A percentile compares a stretch with the other conserved stretches of the same genome.
Evolutionary conservation across 805 yeast genomes (phyloP).

Genomic region (Metschnikowia arizonensis): DNA sequence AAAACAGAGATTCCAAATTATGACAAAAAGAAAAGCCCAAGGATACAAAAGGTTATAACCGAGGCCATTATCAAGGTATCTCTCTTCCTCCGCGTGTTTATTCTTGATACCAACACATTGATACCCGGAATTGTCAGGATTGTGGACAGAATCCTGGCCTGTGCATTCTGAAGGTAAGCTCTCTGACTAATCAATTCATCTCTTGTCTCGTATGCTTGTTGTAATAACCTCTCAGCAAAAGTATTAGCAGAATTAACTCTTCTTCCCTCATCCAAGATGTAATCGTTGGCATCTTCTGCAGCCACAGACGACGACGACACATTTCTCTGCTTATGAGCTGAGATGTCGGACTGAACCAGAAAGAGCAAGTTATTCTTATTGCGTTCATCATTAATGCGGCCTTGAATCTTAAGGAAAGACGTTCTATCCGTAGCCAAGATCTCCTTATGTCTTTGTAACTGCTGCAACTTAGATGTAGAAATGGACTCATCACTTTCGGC

Average conservation of each 20-base stretch:
- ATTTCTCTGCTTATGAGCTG: slow-evolving; percentile 51
- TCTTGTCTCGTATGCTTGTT: slow-evolving; percentile 85
- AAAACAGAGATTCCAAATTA: too few relatives aligned
- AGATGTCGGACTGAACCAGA: slow-evolving; percentile 76
- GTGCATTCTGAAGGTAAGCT: slow-evolving; percentile 57
- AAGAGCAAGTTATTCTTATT: slow-evolving; percentile 69
- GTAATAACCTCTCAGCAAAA: slow-evolving; percentile 72
- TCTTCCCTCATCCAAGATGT: slow-evolving; percentile 71
- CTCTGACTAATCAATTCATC: slow-evolving; percentile 80
- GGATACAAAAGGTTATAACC: slow-evolving; percentile 67
- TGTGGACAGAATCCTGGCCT: slow-evolving; percentile 55
- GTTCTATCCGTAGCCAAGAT: slow-evolving; percentile 63
- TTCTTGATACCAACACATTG: slow-evolving; percentile 66
- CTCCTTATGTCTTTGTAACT: slow-evolving; percentile 78
- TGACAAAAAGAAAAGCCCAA: slow-evolving; percentile 52
- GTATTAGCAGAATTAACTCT: slow-evolving; percentile 70
- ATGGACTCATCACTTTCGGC: slow-evolving; percentile 50
- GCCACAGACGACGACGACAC: slow-evolving; percentile 16
- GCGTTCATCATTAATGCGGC: slow-evolving; percentile 65
- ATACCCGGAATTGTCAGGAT: slow-evolving; percentile 79
- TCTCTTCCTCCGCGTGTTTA: slow-evolving; percentile 83
- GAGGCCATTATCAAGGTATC: slow-evolving; percentile 80
- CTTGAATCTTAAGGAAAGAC: slow-evolving; percentile 56
- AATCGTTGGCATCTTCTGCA: slow-evolving; percentile 52
- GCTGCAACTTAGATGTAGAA: slow-evolving; percentile 73